Evolutionary conservation across 2,329 filamentous ascomycete species (phyloP), one percentile per base, ranked within the genome.

Genomic region (Herpotrichia juniperi): DNA sequence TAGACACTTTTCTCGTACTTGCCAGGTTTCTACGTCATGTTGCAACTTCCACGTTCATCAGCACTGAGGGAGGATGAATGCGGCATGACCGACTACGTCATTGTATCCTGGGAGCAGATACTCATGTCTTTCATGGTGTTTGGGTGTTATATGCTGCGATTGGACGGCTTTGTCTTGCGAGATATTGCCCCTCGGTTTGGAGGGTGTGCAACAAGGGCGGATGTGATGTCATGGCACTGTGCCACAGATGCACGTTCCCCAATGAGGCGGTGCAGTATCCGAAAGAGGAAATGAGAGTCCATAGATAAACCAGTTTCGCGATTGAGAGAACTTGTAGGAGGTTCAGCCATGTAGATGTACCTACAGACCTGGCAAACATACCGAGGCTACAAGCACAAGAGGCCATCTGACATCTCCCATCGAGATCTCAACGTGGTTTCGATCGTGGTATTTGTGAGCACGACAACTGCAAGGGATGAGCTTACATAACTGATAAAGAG

Each of bases 21-120:
- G 28, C 19, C 21, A 17, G 25, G 21, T 34, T 21, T 7, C 52
- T 67, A 68, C 65, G 65, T 69, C 66, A 69, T 67, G 32, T 16
- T 43, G 26, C 45, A 40, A 25, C 39, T 48, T 56, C 52, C 46
- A 30, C 42, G 26, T 50, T 50, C 51, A 47, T 17, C 34, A 37
- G 21, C n/a, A 14, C 12, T 24, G 26, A n/a, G n/a, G n/a, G n/a
- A n/a, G 26, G 12, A 28, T 28, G 24, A 37, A 31, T 22, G 14
- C 34, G 22, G 52, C 48, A 55, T 56, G 53, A 51, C 53, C 40
- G 45, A 9, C 21, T 3, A 31, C 46, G 50, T 40, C 37, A 40
- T 40, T 9, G 37, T 11, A 40, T 28, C 26, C 26, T 28, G 7
- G 26, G 12, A 28, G 21, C 37, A 40, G 37, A n/a, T 7, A 25